A percentile compares a stretch with the other conserved stretches of the same genome.
These are phyloP conservation scores for Backusella tuberculispora DNA, from an alignment of 192 early-diverging fungal genomes.

Conservation along the genomic window DNA sequence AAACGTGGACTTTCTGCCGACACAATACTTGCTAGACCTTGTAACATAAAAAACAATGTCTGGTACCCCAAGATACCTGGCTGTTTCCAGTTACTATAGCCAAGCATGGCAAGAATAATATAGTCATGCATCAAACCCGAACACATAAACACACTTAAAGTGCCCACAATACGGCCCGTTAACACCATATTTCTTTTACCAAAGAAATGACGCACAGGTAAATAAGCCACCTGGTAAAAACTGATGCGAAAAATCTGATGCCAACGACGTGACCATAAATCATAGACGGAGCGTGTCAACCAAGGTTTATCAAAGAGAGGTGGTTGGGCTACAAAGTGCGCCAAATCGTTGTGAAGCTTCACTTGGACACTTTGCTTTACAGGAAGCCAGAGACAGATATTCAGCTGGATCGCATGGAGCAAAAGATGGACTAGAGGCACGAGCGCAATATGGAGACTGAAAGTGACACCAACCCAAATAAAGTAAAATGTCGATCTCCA, in stretches of 20 bases:
- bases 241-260: conserved; percentile 34
- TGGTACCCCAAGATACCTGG: conserved; percentile 29
- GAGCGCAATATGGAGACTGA: not conserved
- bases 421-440: conserved; percentile 14
- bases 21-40: conserved; percentile 22
- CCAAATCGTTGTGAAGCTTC: not conserved
- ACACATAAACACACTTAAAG: conserved; percentile 23
- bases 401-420: not conserved
- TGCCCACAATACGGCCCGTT: not conserved
- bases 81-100: conserved; percentile 17
- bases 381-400: not conserved
- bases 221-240: conserved; percentile 25
- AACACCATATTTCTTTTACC: not conserved
- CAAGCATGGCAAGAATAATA: conserved; percentile 28
- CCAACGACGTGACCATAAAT: conserved; percentile 36
- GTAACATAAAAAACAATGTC: conserved; percentile 32
- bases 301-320: conserved; percentile 33
- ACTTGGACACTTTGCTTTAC: no score
- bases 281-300: conserved; percentile 20
- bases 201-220: conserved; percentile 20
- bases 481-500: conserved; percentile 7
- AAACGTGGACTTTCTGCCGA: conserved; percentile 8
- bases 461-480: conserved; percentile 11
- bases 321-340: conserved; percentile 16
- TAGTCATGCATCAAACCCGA: conserved; percentile 41